These are phyloP conservation scores for Saraca asoca DNA, from an alignment of 331 rosid genomes.

Conservation along the genomic window DNA sequence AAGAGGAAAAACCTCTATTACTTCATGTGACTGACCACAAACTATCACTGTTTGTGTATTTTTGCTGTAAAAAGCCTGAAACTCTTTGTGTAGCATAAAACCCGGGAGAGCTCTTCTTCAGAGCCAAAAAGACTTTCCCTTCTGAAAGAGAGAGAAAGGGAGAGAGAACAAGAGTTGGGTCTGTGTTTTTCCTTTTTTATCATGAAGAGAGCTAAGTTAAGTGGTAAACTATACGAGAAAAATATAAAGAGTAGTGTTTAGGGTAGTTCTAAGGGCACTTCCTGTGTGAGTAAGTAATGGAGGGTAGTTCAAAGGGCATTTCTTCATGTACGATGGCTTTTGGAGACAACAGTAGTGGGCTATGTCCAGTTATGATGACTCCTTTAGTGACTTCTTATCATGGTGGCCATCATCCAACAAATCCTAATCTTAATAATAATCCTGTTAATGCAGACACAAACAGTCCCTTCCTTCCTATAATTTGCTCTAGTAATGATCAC, in stretches of 20 bases:
- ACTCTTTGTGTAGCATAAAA: conserved; percentile 55
- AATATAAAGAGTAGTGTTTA: no score
- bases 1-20: conserved; percentile 39
- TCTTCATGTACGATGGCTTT: conserved; percentile 57
- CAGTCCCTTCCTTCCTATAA: conserved; percentile 33
- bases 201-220: background rate
- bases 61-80: conserved; percentile 61
- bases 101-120: conserved; percentile 67
- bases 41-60: conserved; percentile 52
- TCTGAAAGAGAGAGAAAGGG: conserved; percentile 12
- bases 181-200: background rate
- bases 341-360: conserved; percentile 64
- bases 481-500: conserved; percentile 26
- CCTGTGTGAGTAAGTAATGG: conserved; percentile 32
- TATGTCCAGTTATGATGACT: conserved; percentile 80
- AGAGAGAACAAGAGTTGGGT: background rate
- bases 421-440: conserved; percentile 35
- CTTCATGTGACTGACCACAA: conserved; percentile 39
- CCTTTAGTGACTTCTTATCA: conserved; percentile 65
- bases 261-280: no score
- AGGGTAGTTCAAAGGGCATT: conserved; percentile 50
- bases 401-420: conserved; percentile 39
- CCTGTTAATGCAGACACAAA: conserved; percentile 33
- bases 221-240: conserved; percentile 23
- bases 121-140: conserved; percentile 19